Conservation (phyloP, 2,329 filamentous ascomycete genomes). For the Dothistroma septosporum region DNA sequence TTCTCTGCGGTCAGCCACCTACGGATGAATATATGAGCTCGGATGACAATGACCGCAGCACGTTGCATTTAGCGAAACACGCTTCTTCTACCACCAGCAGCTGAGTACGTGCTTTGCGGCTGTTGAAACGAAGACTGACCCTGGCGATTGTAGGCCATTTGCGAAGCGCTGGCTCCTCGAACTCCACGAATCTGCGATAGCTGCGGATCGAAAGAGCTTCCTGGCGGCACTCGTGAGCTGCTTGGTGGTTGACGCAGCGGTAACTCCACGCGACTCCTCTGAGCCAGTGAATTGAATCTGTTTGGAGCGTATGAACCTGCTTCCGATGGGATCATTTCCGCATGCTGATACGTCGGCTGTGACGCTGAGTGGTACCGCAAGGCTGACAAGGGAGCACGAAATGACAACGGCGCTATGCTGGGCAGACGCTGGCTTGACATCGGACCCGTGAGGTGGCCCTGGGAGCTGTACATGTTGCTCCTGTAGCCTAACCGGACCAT, state of each 20-base stretch:
- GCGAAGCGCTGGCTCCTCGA: slow-evolving; percentile 21
- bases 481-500: too few species aligned
- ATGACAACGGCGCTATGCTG: background rate
- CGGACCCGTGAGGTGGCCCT: background rate
- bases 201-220: slow-evolving; percentile 11
- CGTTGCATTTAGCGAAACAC: slow-evolving; percentile 4
- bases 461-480: background rate
- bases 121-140: slow-evolving; percentile 7
- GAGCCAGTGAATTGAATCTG: background rate
- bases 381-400: background rate
- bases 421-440: background rate
- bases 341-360: background rate
- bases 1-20: background rate
- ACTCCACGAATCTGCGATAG: slow-evolving; percentile 27
- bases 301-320: background rate
- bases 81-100: slow-evolving; percentile 20
- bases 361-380: background rate
- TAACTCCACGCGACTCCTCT: slow-evolving; percentile 19
- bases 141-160: background rate
- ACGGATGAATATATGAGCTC: background rate
- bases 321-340: background rate
- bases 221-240: background rate
- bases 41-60: background rate
- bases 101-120: slow-evolving; percentile 15
- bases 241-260: slow-evolving; percentile 10